phyloP scores from a whole-genome alignment of 257 asterid genomes.

The Catharanthus roseus region DNA sequence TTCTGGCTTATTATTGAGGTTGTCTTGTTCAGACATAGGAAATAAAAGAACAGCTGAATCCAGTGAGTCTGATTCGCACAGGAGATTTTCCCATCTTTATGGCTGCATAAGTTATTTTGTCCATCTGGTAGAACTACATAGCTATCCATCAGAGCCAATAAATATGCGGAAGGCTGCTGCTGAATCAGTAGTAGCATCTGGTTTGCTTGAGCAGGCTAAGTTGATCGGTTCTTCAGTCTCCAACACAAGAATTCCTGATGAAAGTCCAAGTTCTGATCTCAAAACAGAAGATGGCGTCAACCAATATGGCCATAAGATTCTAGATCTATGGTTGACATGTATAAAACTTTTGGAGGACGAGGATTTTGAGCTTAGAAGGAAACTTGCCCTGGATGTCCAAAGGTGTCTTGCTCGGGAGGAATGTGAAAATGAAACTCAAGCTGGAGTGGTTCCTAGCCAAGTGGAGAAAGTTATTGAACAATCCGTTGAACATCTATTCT shows the following conservation, averaged over 20 bases:
- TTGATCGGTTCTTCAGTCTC: slow-evolving; percentile 41
- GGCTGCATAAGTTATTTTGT: slow-evolving; percentile 53
- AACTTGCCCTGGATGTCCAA: slow-evolving; percentile 69
- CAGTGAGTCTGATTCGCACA: slow-evolving; percentile 24
- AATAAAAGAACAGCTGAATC: slow-evolving; percentile 20
- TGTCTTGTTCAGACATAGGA: slow-evolving; percentile 29
- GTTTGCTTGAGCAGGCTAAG: slow-evolving; percentile 51
- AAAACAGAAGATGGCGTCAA: slow-evolving; percentile 35
- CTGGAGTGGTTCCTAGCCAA: slow-evolving; percentile 55
- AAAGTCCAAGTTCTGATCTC: slow-evolving; percentile 21
- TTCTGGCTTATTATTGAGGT: slow-evolving; percentile 34
- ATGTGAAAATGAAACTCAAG: slow-evolving; percentile 10
- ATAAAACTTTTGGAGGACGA: slow-evolving; percentile 92
- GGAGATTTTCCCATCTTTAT: slow-evolving; percentile 33
- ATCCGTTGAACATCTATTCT: slow-evolving; percentile 70
- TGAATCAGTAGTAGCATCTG: slow-evolving; percentile 82
- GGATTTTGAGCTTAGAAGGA: slow-evolving; percentile 64
- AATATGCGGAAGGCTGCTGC: slow-evolving; percentile 85
- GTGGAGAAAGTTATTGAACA: slow-evolving; percentile 82
- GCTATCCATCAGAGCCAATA: slow-evolving; percentile 72
- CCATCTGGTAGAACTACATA: slow-evolving; percentile 44
- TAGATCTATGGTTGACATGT: slow-evolving; percentile 66
- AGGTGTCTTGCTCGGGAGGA: slow-evolving; percentile 36
- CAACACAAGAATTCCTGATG: slow-evolving; percentile 28
- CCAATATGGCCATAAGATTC: slow-evolving; percentile 46